Conservation (phyloP, 768 basidiomycete species). For the Collybia sp. region DNA sequence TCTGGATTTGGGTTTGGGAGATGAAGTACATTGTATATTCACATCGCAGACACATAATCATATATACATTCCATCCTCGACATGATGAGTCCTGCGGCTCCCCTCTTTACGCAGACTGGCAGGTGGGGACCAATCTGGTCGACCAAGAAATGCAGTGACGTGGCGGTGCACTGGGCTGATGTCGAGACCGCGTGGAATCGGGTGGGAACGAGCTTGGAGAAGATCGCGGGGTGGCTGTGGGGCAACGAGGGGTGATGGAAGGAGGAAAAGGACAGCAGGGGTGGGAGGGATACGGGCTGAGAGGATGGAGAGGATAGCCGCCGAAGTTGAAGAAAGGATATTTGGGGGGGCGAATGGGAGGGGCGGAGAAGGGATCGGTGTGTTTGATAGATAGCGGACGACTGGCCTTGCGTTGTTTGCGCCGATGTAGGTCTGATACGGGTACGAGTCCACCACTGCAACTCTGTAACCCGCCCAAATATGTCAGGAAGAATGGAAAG, state of each 20-base stretch:
- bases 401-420: slow-evolving; percentile 24
- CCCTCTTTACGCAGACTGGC: slow-evolving; percentile 11
- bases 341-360: slow-evolving; percentile 51
- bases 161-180: slow-evolving; percentile 29
- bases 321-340: slow-evolving; percentile 48
- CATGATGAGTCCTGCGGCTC: slow-evolving; percentile 25
- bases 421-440: slow-evolving; percentile 43
- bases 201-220: slow-evolving; percentile 23
- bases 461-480: slow-evolving; percentile 38
- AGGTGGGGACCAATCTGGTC: slow-evolving; percentile 29
- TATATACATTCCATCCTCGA: slow-evolving; percentile 52
- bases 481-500: slow-evolving; percentile 1
- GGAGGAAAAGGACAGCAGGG: slow-evolving; percentile 33
- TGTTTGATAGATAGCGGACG: slow-evolving; percentile 6
- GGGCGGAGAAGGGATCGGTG: slow-evolving; percentile 22
- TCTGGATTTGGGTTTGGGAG: background rate
- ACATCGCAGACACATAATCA: slow-evolving; percentile 13
- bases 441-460: slow-evolving; percentile 49
- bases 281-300: slow-evolving; percentile 9
- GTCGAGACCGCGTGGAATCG: slow-evolving; percentile 22
- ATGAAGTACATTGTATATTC: background rate
- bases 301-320: slow-evolving; percentile 43
- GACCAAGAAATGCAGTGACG: slow-evolving; percentile 28
- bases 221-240: slow-evolving; percentile 36
- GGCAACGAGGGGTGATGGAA: slow-evolving; percentile 42